These are phyloP conservation scores for Solanum clarkiae DNA, from an alignment of 257 asterid species.

Conservation along the genomic window DNA sequence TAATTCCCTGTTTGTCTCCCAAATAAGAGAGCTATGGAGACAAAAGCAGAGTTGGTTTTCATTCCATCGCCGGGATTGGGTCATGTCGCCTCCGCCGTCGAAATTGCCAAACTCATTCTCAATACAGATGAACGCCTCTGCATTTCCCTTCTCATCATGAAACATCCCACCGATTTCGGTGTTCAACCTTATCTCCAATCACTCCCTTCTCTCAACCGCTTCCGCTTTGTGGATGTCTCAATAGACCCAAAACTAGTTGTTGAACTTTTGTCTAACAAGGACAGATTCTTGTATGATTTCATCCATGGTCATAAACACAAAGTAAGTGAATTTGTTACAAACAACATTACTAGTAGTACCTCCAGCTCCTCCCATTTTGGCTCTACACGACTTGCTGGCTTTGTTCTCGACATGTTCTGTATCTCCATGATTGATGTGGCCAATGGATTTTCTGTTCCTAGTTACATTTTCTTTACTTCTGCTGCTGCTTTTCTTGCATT, in stretches of 20 bases:
- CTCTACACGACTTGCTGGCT: not conserved
- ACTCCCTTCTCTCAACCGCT: not conserved
- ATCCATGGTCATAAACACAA: not conserved
- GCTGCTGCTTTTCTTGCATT: not conserved
- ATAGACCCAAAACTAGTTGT: not conserved
- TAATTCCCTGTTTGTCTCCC: not conserved
- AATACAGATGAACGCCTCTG: not conserved
- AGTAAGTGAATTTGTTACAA: not conserved
- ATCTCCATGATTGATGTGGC: conserved; percentile 7
- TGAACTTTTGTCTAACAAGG: not conserved
- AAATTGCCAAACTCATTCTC: conserved; percentile 2
- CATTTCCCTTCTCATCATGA: conserved; percentile 4
- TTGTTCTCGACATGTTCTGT: conserved; percentile 2
- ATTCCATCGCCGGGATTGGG: conserved; percentile 18
- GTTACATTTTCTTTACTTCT: not conserved
- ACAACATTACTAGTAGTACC: not conserved
- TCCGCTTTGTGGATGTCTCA: not conserved
- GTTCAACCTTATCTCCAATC: not conserved
- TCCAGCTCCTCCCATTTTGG: not conserved
- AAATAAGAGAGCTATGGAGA: not conserved
- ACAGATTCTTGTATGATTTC: not conserved
- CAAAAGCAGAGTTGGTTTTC: conserved; percentile 12
- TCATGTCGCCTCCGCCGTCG: conserved; percentile 10
- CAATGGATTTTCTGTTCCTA: conserved; percentile 3
- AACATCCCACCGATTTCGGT: conserved; percentile 6